These are phyloP conservation scores for Brassica rapa DNA, from an alignment of 345 rosid species.

Conservation along the genomic window DNA sequence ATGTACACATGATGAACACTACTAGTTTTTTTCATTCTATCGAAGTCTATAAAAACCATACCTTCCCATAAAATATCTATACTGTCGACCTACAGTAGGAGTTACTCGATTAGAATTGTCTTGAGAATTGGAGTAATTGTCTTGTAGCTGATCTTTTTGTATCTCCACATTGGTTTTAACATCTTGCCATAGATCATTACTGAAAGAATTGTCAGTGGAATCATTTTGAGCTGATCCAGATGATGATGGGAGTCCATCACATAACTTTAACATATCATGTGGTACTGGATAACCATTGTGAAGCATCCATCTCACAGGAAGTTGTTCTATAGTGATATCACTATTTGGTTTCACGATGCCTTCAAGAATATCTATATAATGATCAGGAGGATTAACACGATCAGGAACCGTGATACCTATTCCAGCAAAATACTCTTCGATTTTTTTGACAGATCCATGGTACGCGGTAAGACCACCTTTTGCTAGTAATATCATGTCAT, in stretches of 20 bases:
- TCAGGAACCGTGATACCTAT: conserved; percentile 77
- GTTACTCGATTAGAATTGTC: conserved; percentile 76
- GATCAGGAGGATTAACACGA: conserved; percentile 87
- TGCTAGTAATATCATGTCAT: conserved; percentile 84
- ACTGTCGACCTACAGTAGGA: conserved; percentile 63
- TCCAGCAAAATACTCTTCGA: conserved; percentile 77
- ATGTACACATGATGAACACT: neutral
- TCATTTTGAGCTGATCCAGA: conserved; percentile 34
- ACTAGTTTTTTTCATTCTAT: neutral
- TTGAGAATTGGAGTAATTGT: conserved; percentile 43
- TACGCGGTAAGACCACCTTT: conserved; percentile 83
- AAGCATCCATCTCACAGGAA: conserved; percentile 89
- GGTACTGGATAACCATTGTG: conserved; percentile 83
- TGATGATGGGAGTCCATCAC: conserved; percentile 50
- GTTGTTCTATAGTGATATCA: conserved; percentile 60
- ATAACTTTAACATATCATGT: conserved; percentile 65
- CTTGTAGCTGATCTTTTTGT: conserved; percentile 44
- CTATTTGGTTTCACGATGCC: conserved; percentile 64
- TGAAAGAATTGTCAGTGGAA: conserved; percentile 45
- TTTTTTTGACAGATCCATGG: conserved; percentile 78
- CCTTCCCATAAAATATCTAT: conserved; percentile 82
- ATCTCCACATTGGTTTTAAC: conserved; percentile 46
- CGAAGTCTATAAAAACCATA: conserved; percentile 28
- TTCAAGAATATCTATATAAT: conserved; percentile 81
- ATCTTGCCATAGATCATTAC: conserved; percentile 60